Evolutionary conservation across 2,329 filamentous ascomycete genomes (phyloP).

Genomic region (Teratosphaeria epicoccoides): DNA sequence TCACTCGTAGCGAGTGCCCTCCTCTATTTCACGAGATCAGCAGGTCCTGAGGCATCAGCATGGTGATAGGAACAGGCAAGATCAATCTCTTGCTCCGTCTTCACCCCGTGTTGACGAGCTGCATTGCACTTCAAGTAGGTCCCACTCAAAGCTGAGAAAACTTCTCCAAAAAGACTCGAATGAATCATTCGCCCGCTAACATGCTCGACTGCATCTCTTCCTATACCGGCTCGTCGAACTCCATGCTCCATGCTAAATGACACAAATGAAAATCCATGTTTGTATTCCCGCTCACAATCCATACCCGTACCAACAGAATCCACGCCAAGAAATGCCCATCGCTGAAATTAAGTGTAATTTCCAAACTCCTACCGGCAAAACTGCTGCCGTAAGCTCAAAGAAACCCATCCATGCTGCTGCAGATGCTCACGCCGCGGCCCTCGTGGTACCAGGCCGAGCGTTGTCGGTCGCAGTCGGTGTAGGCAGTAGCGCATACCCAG

Average conservation of each 20-base stretch:
- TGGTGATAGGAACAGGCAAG: too few relatives aligned
- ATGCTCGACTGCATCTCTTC: neutral
- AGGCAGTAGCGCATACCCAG: slow-evolving; percentile 4
- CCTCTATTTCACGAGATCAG: too few relatives aligned
- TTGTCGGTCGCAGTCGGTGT: neutral
- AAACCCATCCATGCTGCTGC: neutral
- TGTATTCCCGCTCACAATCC: too few relatives aligned
- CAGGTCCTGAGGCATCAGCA: too few relatives aligned
- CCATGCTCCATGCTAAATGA: neutral
- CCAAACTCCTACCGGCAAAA: neutral
- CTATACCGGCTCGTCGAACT: neutral
- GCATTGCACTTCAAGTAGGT: too few relatives aligned
- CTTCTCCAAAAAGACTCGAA: neutral
- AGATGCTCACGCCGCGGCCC: neutral
- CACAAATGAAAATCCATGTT: too few relatives aligned
- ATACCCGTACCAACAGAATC: too few relatives aligned
- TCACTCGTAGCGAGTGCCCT: too few relatives aligned
- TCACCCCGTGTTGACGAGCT: too few relatives aligned
- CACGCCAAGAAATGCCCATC: neutral
- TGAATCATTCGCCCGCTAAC: neutral
- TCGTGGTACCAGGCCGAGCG: neutral
- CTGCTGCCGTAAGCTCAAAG: neutral
- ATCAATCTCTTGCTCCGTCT: too few relatives aligned
- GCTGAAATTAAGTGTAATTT: neutral
- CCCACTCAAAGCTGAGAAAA: neutral